Conservation (phyloP, 192 early-diverging fungal genomes). For the Podila minutissima region DNA sequence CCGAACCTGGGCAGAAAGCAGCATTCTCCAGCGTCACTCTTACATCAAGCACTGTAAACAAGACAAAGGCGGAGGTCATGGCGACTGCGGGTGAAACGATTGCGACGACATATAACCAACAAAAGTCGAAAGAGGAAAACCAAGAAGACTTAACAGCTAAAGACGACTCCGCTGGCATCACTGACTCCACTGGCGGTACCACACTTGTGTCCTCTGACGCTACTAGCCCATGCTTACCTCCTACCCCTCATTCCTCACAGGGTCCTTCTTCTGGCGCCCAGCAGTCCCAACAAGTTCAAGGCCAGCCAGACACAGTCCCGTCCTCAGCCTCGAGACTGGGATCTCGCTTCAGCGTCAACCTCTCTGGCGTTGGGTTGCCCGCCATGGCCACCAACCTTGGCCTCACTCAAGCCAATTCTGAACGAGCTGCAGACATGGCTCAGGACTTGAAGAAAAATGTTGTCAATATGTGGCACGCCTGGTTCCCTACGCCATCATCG, state of each 20-base stretch:
- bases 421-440: conserved; percentile 51
- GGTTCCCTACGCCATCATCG: conserved; percentile 28
- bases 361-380: conserved; percentile 36
- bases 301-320: background rate
- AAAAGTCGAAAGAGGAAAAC: too few species aligned
- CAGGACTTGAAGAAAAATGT: conserved; percentile 48
- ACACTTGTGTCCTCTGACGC: too few species aligned
- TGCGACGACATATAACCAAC: too few species aligned
- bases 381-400: conserved; percentile 43
- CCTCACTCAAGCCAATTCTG: conserved; percentile 45
- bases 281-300: background rate
- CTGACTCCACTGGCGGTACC: too few species aligned
- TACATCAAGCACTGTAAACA: too few species aligned
- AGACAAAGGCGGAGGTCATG: too few species aligned
- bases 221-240: too few species aligned
- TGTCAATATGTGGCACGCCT: conserved; percentile 49
- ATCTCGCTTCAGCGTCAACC: conserved; percentile 38
- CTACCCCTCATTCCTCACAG: background rate
- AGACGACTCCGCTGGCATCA: too few species aligned
- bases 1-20: too few species aligned
- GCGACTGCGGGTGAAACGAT: too few species aligned
- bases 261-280: background rate
- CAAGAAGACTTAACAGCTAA: too few species aligned
- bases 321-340: conserved; percentile 4
- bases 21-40: too few species aligned